Base-by-base conservation (phyloP, 1,284 basidiomycete genomes). In the Neonothopanus nambi region DNA sequence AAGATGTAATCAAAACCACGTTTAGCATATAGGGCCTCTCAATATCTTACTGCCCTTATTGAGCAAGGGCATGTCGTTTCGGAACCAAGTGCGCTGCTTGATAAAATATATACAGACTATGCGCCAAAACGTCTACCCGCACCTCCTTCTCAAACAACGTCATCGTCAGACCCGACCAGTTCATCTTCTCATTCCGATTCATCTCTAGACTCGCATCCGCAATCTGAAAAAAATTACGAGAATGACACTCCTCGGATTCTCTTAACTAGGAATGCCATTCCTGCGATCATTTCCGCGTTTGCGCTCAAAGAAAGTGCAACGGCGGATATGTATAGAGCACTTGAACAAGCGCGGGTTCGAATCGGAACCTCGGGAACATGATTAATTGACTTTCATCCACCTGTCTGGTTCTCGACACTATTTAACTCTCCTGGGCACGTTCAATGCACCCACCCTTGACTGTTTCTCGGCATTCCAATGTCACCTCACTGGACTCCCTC, bases 11-110 rank as follows among this genome's bases (percentile, higher is more conserved):
- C 26, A 17, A 21, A 21, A 40, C 39, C 26, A n/a, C 20, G 28
- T 5, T 45, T 58, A 91, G 89, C 89, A 17, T 89, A 83, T 69
- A 85, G 79, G 66, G 81, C 85, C 9, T 88, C 89, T 3, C 76
- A 81, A 60, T 90, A 89, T 66, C 70, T 92, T 2, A 71, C 80
- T 57, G 72, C 72, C 23, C 78, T 91, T 43, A 62, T 91, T 45
- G 70, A 81, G 36, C 69, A 72, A 36, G 77, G 78, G 3, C 67
- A 75, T 21, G 80, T 92, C 48, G 69, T 79, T 7, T 81, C 87
- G 2, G 67, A 81, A 61, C 65, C 77, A 18, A 82, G 75, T 62
- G 53, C 70, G 53, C 69, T 70, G 17, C 77, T 91, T 24, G 85
- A 91, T 57, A 61, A 63, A 12, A 68, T 89, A 44, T 90, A 91